Percentiles rank a stretch among this genome's conserved stretches.
These are phyloP conservation scores for Mortierella sp. DNA, from an alignment of 371 early-diverging fungal genomes.

Conservation along the genomic window DNA sequence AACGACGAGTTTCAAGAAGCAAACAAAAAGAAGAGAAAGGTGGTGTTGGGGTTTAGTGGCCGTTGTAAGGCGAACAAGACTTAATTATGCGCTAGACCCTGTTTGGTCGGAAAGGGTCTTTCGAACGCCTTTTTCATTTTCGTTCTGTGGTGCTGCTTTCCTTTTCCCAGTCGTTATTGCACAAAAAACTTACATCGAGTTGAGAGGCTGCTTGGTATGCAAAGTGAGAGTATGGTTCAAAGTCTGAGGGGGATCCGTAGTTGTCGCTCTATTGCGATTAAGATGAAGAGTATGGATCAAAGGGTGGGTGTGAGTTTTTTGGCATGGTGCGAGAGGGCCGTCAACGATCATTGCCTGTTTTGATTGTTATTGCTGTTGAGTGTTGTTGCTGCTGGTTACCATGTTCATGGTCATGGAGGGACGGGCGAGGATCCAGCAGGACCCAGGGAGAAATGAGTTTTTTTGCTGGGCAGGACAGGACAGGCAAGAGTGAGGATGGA, in stretches of 20 bases:
- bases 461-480: background rate
- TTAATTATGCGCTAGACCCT: background rate
- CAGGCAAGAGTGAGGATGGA: background rate
- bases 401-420: slow-evolving; percentile 35
- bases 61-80: background rate
- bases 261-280: slow-evolving; percentile 38
- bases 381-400: slow-evolving; percentile 15
- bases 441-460: slow-evolving; percentile 1
- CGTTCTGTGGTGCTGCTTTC: background rate
- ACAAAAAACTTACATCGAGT: slow-evolving; percentile 38
- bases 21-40: background rate
- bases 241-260: slow-evolving; percentile 41
- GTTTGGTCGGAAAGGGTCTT: background rate
- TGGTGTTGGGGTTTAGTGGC: background rate
- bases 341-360: background rate
- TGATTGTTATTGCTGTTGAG: background rate
- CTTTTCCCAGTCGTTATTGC: background rate
- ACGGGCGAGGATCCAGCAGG: slow-evolving; percentile 26
- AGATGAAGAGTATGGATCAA: background rate
- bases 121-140: background rate
- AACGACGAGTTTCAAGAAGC: background rate
- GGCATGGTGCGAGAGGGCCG: background rate
- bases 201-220: slow-evolving; percentile 38
- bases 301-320: background rate
- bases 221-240: slow-evolving; percentile 51